A percentile compares a stretch with the other conserved stretches of the same genome.
Evolutionary conservation across 345 rosid species (phyloP).

Genomic region (Rhodomyrtus tomentosa): DNA sequence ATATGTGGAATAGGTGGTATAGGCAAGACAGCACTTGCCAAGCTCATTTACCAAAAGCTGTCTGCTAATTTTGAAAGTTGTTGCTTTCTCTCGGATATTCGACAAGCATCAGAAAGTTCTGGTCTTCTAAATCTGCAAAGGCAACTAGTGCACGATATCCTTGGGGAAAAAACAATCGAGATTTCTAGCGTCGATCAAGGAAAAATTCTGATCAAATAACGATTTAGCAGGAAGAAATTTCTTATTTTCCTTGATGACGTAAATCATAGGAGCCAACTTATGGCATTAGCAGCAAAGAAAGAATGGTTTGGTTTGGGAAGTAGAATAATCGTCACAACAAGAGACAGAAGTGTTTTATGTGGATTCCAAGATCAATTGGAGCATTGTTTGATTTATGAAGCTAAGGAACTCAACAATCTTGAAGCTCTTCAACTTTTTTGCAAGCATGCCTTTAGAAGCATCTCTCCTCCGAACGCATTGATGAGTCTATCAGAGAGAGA

Average conservation of each 20-base stretch:
- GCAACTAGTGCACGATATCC: background rate
- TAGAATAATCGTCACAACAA: background rate
- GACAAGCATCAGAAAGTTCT: background rate
- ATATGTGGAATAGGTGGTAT: background rate
- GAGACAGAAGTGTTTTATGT: background rate
- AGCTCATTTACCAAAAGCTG: background rate
- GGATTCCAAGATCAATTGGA: background rate
- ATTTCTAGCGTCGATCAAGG: background rate
- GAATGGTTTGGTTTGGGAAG: background rate
- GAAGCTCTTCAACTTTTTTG: background rate
- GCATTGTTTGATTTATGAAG: background rate
- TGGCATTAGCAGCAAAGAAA: background rate
- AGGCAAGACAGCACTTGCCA: constrained; percentile 1
- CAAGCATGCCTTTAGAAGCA: background rate
- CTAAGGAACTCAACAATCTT: fast-evolving
- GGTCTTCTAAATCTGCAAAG: background rate
- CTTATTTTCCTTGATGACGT: background rate
- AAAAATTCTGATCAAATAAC: background rate
- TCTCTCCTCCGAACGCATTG: background rate
- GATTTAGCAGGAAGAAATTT: background rate
- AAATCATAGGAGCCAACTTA: background rate
- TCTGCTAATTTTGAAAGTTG: background rate
- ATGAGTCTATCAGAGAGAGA: background rate
- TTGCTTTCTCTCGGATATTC: background rate
- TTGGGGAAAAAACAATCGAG: background rate